Evolutionary conservation across 352 stramenopile genomes (phyloP), one percentile per base, ranked within the genome.

Genomic region (Phytophthora pini): DNA sequence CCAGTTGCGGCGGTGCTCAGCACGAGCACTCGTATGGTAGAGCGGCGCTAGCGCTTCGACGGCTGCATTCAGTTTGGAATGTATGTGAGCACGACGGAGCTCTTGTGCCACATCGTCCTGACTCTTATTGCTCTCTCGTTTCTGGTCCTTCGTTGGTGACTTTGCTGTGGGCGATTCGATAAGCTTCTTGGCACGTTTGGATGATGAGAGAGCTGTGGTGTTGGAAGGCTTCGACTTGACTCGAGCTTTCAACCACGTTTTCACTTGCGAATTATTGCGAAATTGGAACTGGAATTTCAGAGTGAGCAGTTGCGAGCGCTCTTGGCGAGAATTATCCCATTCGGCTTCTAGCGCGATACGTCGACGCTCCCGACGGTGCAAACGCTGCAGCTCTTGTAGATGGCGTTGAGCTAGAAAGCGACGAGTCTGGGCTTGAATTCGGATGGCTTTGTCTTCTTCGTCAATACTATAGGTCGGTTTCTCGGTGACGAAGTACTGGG

Each of bases 401-500:
- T 71, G 68, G 1, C 62, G 31, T 4, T 82, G 76, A 24, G 77
- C 75, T 3, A 90, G 55, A 45, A 76, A 88, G 0, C 73, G 52
- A 9, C 83, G 78, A 7, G 51, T 74, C 2, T 72, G 45, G 0
- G 68, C 54, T 64, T 92, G 83, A 15, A 91, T 84, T 17, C 47
- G 32, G 15, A 88, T 57, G 12, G 51, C 57, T 0, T 70, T 77
- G 29, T 88, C 77, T 36, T 92, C 83, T 59, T 94, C 82, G 4
- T 79, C 74, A 17, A 90, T 65, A 29, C 74, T 77, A 65, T 94
- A 92, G n/a, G 75, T 74, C 0, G 82, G 79, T 12, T 86, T 82
- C 9, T 84, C 79, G 13, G 32, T 31, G 22, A 70, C 55, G 45
- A 72, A 70, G 29, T 53, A 62, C 24, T 31, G 45, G 31, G 39